A percentile compares a stretch with the other conserved stretches of the same genome.
phyloP scores from a whole-genome alignment of 495 filamentous ascomycete genomes.

The Penicillium coffeae region DNA sequence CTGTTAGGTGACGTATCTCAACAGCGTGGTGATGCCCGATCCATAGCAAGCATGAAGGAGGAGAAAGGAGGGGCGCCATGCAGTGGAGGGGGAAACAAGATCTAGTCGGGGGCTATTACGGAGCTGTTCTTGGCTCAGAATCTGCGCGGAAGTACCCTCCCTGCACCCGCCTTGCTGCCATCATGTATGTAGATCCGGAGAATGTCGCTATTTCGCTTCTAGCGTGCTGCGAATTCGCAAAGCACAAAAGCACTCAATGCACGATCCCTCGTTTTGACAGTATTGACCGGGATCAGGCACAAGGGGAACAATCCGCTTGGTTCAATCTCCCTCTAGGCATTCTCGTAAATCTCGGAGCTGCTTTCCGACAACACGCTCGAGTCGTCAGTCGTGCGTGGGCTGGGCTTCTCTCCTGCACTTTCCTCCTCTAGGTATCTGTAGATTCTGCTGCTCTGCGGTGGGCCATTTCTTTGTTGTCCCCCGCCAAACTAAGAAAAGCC shows the following conservation, averaged over 20 bases:
- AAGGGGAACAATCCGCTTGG: neutral
- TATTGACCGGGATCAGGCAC: neutral
- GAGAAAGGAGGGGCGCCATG: no score
- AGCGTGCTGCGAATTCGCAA: neutral
- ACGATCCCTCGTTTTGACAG: neutral
- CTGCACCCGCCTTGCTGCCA: no score
- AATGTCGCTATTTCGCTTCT: neutral
- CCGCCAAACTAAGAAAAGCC: neutral
- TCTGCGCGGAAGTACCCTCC: no score
- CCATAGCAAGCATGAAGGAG: conserved; percentile 8
- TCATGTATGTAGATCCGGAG: neutral
- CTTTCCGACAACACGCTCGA: neutral
- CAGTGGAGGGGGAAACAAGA: no score
- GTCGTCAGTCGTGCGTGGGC: no score
- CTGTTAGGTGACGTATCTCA: conserved; percentile 57
- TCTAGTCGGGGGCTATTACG: no score
- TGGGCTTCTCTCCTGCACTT: no score
- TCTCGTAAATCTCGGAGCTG: neutral
- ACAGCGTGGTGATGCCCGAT: conserved; percentile 65
- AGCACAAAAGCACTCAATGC: neutral
- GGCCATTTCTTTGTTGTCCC: neutral
- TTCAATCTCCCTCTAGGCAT: neutral
- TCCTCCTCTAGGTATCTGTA: no score
- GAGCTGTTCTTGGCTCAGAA: no score
- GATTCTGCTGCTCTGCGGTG: neutral